Percentiles rank a stretch among this genome's conserved stretches.
These are phyloP conservation scores for Eutrema yunnanense DNA, from an alignment of 345 rosid genomes.

Conservation along the genomic window DNA sequence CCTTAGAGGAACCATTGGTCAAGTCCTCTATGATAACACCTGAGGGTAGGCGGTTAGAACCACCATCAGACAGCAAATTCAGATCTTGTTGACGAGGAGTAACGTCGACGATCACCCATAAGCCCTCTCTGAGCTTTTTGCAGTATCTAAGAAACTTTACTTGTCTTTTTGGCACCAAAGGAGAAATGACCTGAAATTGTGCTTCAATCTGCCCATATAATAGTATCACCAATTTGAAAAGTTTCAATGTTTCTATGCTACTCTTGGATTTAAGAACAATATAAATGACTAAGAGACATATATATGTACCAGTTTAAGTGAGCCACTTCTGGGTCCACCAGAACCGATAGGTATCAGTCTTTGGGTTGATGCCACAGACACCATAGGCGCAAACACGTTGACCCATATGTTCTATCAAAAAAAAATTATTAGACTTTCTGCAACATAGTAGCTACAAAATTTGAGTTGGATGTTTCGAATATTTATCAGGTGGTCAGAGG, in stretches of 20 bases:
- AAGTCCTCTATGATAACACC: conserved; percentile 60
- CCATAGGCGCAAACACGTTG: conserved; percentile 46
- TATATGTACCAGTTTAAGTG: conserved; percentile 47
- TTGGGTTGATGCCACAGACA: conserved; percentile 32
- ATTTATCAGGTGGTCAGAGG: neutral
- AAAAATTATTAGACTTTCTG: neutral
- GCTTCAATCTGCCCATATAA: conserved; percentile 45
- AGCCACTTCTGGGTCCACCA: conserved; percentile 36
- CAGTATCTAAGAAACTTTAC: conserved; percentile 60
- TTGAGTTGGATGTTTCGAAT: neutral
- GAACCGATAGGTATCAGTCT: conserved; percentile 35
- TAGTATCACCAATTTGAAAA: neutral
- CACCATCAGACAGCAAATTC: neutral
- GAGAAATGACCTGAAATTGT: conserved; percentile 56
- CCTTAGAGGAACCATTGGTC: conserved; percentile 51
- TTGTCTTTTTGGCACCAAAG: conserved; percentile 48
- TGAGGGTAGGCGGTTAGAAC: conserved; percentile 59
- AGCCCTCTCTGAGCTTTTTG: conserved; percentile 42
- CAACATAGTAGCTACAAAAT: neutral
- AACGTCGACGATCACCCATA: conserved; percentile 73
- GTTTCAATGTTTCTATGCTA: neutral
- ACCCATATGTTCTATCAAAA: conserved; percentile 46
- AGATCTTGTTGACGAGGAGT: conserved; percentile 31
- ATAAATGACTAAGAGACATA: neutral
- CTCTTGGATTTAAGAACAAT: neutral